phyloP scores from a whole-genome alignment of 2,329 filamentous ascomycete species.

The Xylaria sp. region DNA sequence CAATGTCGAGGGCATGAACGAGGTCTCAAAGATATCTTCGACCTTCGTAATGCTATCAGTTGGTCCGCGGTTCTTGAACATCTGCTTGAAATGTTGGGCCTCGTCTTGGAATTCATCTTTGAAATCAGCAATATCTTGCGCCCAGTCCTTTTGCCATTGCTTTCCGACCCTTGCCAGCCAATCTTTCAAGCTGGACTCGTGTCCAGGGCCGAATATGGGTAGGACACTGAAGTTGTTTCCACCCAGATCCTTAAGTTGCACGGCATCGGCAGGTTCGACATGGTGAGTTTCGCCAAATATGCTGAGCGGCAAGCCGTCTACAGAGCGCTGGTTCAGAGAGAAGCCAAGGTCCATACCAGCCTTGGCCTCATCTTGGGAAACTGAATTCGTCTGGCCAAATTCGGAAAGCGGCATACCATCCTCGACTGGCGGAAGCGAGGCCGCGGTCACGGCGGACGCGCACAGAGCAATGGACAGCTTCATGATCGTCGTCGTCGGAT shows the following conservation, averaged over 20 bases:
- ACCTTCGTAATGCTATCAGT: neutral
- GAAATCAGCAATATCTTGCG: slow-evolving; percentile 10
- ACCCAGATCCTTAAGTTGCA: slow-evolving; percentile 37
- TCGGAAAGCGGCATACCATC: slow-evolving; percentile 33
- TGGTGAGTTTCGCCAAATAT: slow-evolving; percentile 40
- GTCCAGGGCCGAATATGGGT: slow-evolving; percentile 40
- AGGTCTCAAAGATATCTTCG: slow-evolving; percentile 21
- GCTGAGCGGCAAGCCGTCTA: slow-evolving; percentile 38
- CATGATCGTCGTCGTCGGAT: slow-evolving; percentile 38
- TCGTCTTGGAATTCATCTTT: neutral
- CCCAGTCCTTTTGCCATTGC: neutral
- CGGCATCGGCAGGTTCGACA: slow-evolving; percentile 38
- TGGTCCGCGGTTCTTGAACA: slow-evolving; percentile 2
- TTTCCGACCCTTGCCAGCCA: slow-evolving; percentile 23
- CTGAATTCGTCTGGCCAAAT: slow-evolving; percentile 33
- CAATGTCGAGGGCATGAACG: neutral
- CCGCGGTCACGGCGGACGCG: slow-evolving; percentile 43
- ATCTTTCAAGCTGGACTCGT: slow-evolving; percentile 25
- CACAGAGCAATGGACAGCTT: slow-evolving; percentile 43
- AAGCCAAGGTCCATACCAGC: slow-evolving; percentile 26
- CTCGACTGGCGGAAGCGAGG: slow-evolving; percentile 37
- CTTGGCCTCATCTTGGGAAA: slow-evolving; percentile 33
- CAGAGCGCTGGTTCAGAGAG: slow-evolving; percentile 18
- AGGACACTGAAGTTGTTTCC: slow-evolving; percentile 44
- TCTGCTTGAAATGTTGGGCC: slow-evolving; percentile 2